These are phyloP conservation scores for Citrullus amarus DNA, from an alignment of 306 rosid genomes.

Conservation along the genomic window DNA sequence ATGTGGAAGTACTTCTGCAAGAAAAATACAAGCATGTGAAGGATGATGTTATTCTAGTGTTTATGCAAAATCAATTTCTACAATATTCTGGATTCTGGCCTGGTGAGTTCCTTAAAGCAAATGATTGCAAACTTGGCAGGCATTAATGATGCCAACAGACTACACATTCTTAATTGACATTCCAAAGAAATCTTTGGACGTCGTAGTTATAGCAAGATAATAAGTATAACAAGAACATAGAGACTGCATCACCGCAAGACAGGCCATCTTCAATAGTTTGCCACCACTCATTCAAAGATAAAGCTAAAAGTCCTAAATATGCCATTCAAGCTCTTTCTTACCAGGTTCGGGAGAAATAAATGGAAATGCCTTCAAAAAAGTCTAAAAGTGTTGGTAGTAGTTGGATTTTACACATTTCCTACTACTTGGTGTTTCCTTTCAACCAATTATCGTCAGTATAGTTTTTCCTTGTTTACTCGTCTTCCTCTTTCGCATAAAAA, in stretches of 20 bases:
- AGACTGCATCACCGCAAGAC: not conserved
- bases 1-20: conserved; percentile 7
- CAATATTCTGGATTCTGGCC: not conserved
- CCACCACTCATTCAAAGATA: not conserved
- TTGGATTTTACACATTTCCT: not conserved
- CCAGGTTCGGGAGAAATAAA: not conserved
- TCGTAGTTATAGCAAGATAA: not conserved
- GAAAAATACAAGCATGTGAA: not conserved
- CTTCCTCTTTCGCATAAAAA: not conserved
- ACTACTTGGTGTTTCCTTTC: not conserved
- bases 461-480: not conserved
- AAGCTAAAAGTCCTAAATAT: not conserved
- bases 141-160: not conserved
- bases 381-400: not conserved
- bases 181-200: not conserved
- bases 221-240: not conserved
- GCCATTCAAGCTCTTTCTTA: not conserved
- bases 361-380: not conserved
- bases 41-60: not conserved
- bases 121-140: not conserved
- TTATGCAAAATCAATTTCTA: not conserved
- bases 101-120: not conserved
- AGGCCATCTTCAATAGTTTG: not conserved
- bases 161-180: not conserved
- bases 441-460: not conserved